These are phyloP conservation scores for Phytophthora cryptogea DNA, from an alignment of 352 stramenopile genomes.

Conservation along the genomic window DNA sequence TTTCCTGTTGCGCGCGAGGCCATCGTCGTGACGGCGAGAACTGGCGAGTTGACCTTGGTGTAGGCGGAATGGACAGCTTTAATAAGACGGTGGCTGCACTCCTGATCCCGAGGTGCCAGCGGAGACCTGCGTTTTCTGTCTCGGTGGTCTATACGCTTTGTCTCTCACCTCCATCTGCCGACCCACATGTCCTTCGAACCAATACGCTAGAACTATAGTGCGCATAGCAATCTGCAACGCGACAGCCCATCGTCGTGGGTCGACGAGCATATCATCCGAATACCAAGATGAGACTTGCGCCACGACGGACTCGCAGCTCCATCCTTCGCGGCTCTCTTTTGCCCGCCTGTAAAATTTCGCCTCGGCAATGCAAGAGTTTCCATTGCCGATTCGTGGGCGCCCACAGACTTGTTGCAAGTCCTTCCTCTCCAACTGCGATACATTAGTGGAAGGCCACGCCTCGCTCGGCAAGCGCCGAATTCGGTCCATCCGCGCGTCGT, in stretches of 20 bases:
- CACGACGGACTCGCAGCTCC: not conserved
- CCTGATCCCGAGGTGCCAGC: constrained; percentile 14
- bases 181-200: no score
- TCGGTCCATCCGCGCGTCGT: constrained; percentile 12
- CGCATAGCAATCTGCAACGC: not conserved
- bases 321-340: constrained; percentile 9
- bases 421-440: constrained; percentile 3
- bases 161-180: no score
- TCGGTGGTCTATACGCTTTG: constrained; percentile 20
- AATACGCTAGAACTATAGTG: no score
- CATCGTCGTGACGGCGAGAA: constrained; percentile 12
- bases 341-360: not conserved
- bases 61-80: constrained; percentile 29
- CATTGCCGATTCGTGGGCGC: constrained; percentile 5
- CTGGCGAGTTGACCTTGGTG: constrained; percentile 26
- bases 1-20: constrained; percentile 9
- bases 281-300: constrained; percentile 18
- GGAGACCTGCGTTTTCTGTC: constrained; percentile 27
- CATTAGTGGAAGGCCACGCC: constrained; percentile 11
- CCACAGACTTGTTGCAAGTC: not conserved
- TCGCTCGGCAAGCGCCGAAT: constrained; percentile 9
- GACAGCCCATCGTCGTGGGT: not conserved
- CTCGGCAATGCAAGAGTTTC: constrained; percentile 14
- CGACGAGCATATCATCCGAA: not conserved
- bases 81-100: constrained; percentile 26